These are phyloP conservation scores for Cucumis melo DNA, from an alignment of 306 rosid species.

Conservation along the genomic window DNA sequence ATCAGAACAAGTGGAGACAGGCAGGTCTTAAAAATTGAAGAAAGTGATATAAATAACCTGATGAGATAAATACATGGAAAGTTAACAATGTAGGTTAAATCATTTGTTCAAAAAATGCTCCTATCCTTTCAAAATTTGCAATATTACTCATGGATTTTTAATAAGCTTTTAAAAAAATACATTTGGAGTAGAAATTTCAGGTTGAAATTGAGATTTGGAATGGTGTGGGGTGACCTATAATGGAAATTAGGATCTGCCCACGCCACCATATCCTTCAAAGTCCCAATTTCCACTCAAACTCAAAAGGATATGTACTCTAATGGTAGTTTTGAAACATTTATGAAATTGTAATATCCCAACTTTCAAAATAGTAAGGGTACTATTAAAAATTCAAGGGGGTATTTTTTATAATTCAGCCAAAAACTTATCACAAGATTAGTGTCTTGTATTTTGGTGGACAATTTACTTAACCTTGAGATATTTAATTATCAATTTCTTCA, in stretches of 20 bases:
- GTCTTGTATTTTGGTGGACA: neutral
- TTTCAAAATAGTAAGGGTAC: no score
- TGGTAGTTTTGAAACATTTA: neutral
- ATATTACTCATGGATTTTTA: no score
- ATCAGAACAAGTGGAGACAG: neutral
- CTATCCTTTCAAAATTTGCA: neutral
- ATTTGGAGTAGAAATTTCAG: neutral
- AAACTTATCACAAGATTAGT: neutral
- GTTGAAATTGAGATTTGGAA: no score
- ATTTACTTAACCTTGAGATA: neutral
- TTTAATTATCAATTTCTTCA: neutral
- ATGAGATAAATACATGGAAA: neutral
- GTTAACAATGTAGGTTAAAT: neutral
- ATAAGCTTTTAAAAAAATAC: no score
- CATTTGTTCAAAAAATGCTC: no score
- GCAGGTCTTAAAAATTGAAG: neutral
- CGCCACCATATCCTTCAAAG: neutral
- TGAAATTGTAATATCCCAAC: neutral
- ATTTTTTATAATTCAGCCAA: neutral
- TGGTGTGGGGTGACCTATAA: no score
- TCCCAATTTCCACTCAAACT: neutral
- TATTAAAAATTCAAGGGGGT: neutral
- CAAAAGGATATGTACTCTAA: neutral
- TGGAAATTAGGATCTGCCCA: neutral
- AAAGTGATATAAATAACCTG: neutral